These are phyloP conservation scores for Davidsoniella virescens DNA, from an alignment of 2,329 filamentous ascomycete species.

Conservation along the genomic window DNA sequence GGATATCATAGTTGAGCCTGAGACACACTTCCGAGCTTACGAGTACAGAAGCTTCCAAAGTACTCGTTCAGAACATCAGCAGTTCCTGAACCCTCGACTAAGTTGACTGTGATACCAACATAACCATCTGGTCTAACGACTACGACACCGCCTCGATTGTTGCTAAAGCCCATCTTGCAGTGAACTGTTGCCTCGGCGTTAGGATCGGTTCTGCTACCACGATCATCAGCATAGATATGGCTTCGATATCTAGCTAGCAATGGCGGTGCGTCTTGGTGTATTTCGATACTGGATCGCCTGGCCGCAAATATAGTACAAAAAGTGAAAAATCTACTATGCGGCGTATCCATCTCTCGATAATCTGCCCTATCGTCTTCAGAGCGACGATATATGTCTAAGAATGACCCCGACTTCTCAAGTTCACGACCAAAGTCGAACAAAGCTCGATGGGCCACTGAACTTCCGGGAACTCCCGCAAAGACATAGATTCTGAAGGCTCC, in stretches of 20 bases:
- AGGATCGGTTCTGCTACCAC: constrained; percentile 36
- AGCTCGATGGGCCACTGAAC: constrained; percentile 38
- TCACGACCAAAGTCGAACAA: constrained; percentile 53
- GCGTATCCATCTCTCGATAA: constrained; percentile 70
- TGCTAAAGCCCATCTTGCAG: constrained; percentile 67
- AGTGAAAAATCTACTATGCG: constrained; percentile 69
- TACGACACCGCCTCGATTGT: constrained; percentile 60
- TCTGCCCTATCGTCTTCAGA: constrained; percentile 45
- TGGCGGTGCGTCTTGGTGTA: constrained; percentile 51
- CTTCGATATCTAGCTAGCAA: constrained; percentile 60
- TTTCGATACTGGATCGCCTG: constrained; percentile 52
- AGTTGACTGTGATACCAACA: constrained; percentile 56
- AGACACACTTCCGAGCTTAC: background rate
- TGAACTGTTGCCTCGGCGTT: constrained; percentile 41
- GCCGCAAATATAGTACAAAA: constrained; percentile 60
- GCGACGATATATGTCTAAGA: constrained; percentile 51
- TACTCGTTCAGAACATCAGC: constrained; percentile 71
- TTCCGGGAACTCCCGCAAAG: constrained; percentile 53
- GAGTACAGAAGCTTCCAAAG: constrained; percentile 31
- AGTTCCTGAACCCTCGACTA: constrained; percentile 63
- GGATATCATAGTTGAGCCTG: no score
- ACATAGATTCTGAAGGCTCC: constrained; percentile 76
- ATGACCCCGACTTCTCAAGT: constrained; percentile 50
- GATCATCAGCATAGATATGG: constrained; percentile 75
- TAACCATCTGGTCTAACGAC: constrained; percentile 81